Evolutionary conservation across 2,329 filamentous ascomycete species (phyloP), one percentile per base, ranked within the genome.

Genomic region (Microsporum audouinii): DNA sequence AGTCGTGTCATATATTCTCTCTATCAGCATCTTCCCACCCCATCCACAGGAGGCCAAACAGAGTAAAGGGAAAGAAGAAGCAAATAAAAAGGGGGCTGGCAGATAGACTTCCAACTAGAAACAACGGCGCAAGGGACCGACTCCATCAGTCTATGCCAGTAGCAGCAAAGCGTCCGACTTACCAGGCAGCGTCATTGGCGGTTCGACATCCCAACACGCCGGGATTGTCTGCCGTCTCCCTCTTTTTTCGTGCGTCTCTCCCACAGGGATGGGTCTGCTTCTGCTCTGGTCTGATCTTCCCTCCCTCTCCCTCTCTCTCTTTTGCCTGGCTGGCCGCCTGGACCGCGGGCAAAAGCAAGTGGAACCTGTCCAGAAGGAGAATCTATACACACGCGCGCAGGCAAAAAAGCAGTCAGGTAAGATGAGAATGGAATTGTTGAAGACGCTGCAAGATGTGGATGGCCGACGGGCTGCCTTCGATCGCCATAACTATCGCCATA

Each of bases 191-290:
- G 31, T 41, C 55, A 57, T 39, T 41, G 55, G 39, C 31, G 36
- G 14, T 34, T 36, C 55, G 34, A 43, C 17, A 34, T 31, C 29
- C 55, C 55, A 43, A 43, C 55, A 57, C 36, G 38, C 55, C 39
- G 55, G 55, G 55, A 57, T 57, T 57, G 55, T 43, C 39, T 39
- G 39, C 55, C 55, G 55, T 57, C 36, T 39, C 39, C 7, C 23
- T 43, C 4, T 33, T 31, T n/a, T 34, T 27, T 7, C 31, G 55
- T 6, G 12, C 27, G 7, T 6, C 43, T 3, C 5, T 23, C 5
- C 17, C 43, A 23, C 43, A 27, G 17, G 17, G 17, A 23, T 23
- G 17, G 17, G 17, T 23, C 17, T 23, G 17, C 17, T 23, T 23
- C 17, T 23, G 17, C 17, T 23, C 17, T 23, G 17, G 1, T 23